Evolutionary conservation across 352 stramenopile species (phyloP), one percentile per base, ranked within the genome.

Genomic region (Bremia lactucae): DNA sequence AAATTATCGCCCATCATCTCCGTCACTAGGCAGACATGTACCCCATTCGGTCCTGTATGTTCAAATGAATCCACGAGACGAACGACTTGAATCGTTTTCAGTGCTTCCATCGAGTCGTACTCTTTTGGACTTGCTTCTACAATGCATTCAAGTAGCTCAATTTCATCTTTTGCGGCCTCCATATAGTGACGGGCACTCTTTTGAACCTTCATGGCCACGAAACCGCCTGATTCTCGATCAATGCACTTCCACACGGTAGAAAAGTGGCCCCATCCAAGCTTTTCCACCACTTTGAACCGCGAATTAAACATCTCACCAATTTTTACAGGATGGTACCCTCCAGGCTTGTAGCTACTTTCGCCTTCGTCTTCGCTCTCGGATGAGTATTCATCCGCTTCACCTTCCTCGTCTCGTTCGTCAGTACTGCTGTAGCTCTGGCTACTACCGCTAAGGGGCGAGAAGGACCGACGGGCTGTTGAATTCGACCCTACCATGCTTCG

Each of bases 201-300:
- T 66, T 99, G 96, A 33, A 98, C 87, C 55, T 98, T 97, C 68
- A 92, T 82, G 6, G 95, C 95, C n/a, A 97, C 94, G 47, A 96
- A 80, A n/a, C 59, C 46, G 9, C 57, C 66, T n/a, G 63, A 86
- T 11, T 68, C 31, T 26, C 61, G 65, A 69, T 99, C 95, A 43
- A 85, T 80, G 39, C 95, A 96, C 68, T 98, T 96, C 96, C 96
- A 99, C 14, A 99, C 96, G 3, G 96, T 99, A 28, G 95, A 99
- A 64, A 99, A 99, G 61, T 99, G 96, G 19, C 96, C 96, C 96
- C 96, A 99, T 15, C 96, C 96, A 24, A 99, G 81, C 66, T 99
- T 99, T 59, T 97, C 90, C 26, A 98, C 73, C 45, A 99, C 90
- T 20, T 96, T 72, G 54, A 98, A 99, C 49, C 95, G 71, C 6